Base-by-base conservation (phyloP, 192 early-diverging fungal genomes). In the Geranomyces michiganensis region DNA sequence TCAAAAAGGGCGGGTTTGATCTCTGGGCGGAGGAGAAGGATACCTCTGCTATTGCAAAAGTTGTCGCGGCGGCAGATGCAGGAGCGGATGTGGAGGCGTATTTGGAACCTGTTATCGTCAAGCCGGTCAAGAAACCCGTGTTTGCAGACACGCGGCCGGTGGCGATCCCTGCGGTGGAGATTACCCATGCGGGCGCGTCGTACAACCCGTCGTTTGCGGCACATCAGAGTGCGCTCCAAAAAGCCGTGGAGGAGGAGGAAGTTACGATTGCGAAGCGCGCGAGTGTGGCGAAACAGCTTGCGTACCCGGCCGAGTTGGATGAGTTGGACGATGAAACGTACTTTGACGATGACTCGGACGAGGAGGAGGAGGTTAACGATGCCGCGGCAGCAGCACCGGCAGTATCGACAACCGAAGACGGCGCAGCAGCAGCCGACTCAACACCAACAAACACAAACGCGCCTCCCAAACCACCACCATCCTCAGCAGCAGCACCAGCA, bases 131-230 rank as follows among this genome's bases (percentile, higher is more conserved):
- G 76, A 85, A 85, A 79, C 84, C 84, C 10, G 65, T 53, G 33
- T 63, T 84, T 47, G 71, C 71, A 19, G 68, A 77, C 30, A 63
- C 53, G 15, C 32, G 56, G 24, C 76, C 81, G 36, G 81, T 61
- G 0, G 65, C 53, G 14, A 62, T 90, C 19, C 85, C 90, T 0
- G 91, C 92, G 3, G 88, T 98, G 1, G 80, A 87, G 33, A 77
- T 91, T 44, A 84, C 90, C 26, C 90, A 94, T 62, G 87, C 91
- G 1, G 97, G 97, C 49, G 85, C 92, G 0, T 97, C 95, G 17
- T 99, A 99, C 79, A 93, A 94, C 59, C 97, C 97, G 9, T 81
- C 83, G 14, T 83, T 89, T 70, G 79, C 85, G 56, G 91, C 93
- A 47, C 95, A 97, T 82, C 88, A 94, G 74, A 78, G 64, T 30